Percentiles rank a stretch among this genome's conserved stretches.
Conservation (phyloP, 352 stramenopile genomes). For the Phytopythium ostracodes region DNA sequence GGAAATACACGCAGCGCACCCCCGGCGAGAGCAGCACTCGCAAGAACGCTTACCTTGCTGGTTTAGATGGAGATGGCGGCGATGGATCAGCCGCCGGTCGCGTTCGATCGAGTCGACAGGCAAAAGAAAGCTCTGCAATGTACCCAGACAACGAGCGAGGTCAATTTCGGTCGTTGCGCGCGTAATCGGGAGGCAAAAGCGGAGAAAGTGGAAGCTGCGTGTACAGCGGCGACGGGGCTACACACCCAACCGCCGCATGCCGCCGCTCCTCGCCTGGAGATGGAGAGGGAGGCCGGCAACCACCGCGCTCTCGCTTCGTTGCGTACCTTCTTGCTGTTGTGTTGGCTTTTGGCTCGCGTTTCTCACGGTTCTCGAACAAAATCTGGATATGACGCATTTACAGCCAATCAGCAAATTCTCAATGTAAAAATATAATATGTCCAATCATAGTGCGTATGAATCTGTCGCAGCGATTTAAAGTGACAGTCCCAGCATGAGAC, state of each 20-base stretch:
- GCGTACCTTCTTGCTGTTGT: slow-evolving; percentile 5
- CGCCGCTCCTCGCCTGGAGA: background rate
- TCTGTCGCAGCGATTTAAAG: background rate
- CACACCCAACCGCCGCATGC: background rate
- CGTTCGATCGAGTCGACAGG: background rate
- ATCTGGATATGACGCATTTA: background rate
- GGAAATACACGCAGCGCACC: background rate
- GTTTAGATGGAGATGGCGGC: background rate
- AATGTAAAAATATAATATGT: background rate
- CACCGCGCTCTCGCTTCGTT: background rate
- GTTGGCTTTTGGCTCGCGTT: slow-evolving; percentile 4
- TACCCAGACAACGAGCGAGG: background rate
- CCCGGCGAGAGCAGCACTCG: background rate
- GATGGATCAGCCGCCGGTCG: background rate
- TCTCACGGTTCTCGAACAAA: background rate
- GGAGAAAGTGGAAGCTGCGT: background rate
- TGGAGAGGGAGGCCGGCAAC: background rate
- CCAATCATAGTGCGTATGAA: slow-evolving; percentile 1
- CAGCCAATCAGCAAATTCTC: background rate
- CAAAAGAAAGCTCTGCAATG: background rate
- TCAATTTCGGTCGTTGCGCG: background rate
- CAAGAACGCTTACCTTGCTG: background rate
- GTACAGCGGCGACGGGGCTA: background rate
- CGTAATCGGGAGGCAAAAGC: background rate
- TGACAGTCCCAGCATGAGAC: slow-evolving; percentile 4